Evolutionary conservation across 78 protist species (phyloP).

Genomic region (Tieghemostelium lacteum): DNA sequence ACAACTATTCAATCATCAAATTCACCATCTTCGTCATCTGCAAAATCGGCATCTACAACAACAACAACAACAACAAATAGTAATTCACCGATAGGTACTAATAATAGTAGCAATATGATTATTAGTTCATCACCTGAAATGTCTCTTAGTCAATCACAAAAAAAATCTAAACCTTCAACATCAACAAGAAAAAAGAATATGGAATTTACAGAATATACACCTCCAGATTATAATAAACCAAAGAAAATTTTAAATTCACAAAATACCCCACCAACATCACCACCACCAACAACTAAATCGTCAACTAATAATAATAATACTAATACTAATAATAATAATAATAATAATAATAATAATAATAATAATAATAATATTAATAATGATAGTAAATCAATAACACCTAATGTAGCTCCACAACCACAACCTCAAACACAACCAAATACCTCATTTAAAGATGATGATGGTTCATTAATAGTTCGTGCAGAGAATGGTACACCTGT

Average conservation of each 20-base stretch:
- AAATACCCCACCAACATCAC: background rate
- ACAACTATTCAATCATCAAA: too few species aligned
- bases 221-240: background rate
- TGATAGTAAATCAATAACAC: background rate
- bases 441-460: background rate
- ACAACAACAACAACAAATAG: background rate
- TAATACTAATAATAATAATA: too few species aligned
- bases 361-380: too few species aligned
- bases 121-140: background rate
- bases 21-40: background rate
- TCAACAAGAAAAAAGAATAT: background rate
- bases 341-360: too few species aligned
- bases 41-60: background rate
- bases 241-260: background rate
- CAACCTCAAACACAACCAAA: too few species aligned
- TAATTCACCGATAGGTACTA: background rate
- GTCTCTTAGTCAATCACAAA: too few species aligned
- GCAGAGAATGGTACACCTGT: constrained; percentile 19
- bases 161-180: too few species aligned
- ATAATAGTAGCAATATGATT: background rate
- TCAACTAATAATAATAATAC: too few species aligned
- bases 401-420: too few species aligned
- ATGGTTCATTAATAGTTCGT: background rate
- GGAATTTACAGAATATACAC: background rate
- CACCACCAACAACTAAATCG: background rate